A percentile compares a stretch with the other conserved stretches of the same genome.
These are phyloP conservation scores for Neurospora sp. DNA, from an alignment of 495 filamentous ascomycete genomes.

Conservation along the genomic window DNA sequence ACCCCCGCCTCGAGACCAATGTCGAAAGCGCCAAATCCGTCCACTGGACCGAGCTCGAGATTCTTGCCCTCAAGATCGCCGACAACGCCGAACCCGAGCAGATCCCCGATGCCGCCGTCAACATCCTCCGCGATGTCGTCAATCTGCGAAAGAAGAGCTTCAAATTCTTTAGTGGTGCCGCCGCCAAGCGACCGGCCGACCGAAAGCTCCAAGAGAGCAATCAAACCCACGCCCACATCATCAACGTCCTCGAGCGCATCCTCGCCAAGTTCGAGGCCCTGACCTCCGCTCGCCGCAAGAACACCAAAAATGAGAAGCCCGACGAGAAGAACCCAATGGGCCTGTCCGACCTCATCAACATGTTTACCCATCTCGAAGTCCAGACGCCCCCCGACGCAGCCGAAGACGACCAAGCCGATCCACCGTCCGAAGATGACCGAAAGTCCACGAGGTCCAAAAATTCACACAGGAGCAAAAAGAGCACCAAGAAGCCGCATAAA, in stretches of 20 bases:
- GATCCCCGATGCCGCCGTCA: conserved; percentile 15
- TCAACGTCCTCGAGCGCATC: conserved; percentile 17
- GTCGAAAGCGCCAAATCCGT: conserved; percentile 5
- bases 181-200: conserved; percentile 6
- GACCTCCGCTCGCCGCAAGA: not conserved
- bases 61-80: conserved; percentile 10
- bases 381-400: conserved; percentile 2
- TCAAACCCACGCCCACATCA: conserved; percentile 15
- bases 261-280: conserved; percentile 13
- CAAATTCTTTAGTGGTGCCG: conserved; percentile 11
- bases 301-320: not conserved
- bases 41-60: conserved; percentile 15
- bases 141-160: conserved; percentile 18
- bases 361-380: conserved; percentile 19
- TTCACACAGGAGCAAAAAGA: conserved; percentile 11
- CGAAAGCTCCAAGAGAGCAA: conserved; percentile 13
- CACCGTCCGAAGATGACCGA: conserved; percentile 2
- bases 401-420: conserved; percentile 1
- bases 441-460: not conserved
- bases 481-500: conserved; percentile 10
- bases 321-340: not conserved
- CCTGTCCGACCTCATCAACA: conserved; percentile 17
- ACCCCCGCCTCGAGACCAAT: not conserved
- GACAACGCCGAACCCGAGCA: conserved; percentile 14
- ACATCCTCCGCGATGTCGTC: conserved; percentile 20